Evolutionary conservation across 768 basidiomycete genomes (phyloP), one percentile per base, ranked within the genome.

Genomic region (Strobilomyces confusus): DNA sequence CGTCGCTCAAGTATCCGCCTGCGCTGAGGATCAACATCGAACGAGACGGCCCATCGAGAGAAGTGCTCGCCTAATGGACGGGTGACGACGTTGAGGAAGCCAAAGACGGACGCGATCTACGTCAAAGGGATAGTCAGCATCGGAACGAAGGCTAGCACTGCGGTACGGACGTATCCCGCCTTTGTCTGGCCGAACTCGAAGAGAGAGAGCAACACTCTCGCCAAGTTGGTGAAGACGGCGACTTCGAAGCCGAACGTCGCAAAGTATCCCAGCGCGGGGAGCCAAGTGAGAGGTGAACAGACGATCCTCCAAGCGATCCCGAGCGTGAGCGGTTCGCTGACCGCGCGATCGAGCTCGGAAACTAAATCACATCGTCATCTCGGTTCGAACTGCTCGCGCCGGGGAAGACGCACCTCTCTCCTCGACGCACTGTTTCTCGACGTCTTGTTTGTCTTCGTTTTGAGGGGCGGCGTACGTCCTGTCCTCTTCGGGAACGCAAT

Each of bases 371-470:
- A 17, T 13, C 25, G 5, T 4, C 26, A 22, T 15, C 19, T 22
- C 23, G 25, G 23, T 13, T 42, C 20, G 14, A 23, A 26, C 6
- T 11, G 22, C 14, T 15, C 14, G 23, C 23, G 13, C 14, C 8
- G 25, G 23, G 15, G 1, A 42, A 19, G 19, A 33, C 51, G 17
- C 30, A 52, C 51, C 40, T 20, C 5, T 9, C 20, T 52, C 44
- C 1, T 36, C 11, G 22, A 30, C 44, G 20, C 56, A 57, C 17
- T 64, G 63, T 58, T 75, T 64, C 43, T 64, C 66, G 22, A 60
- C 54, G 34, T 56, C 57, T 13, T 38, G n/a, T 8, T 38, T 38
- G 19, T 38, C 19, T 20, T 38, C 19, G 19, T n/a, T 38, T 7
- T 20, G 37, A 38, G 37, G 37, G 37, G 37, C n/a, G n/a, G 37